Base-by-base conservation (phyloP, 192 early-diverging fungal genomes). In the Umbelopsis sp. region DNA sequence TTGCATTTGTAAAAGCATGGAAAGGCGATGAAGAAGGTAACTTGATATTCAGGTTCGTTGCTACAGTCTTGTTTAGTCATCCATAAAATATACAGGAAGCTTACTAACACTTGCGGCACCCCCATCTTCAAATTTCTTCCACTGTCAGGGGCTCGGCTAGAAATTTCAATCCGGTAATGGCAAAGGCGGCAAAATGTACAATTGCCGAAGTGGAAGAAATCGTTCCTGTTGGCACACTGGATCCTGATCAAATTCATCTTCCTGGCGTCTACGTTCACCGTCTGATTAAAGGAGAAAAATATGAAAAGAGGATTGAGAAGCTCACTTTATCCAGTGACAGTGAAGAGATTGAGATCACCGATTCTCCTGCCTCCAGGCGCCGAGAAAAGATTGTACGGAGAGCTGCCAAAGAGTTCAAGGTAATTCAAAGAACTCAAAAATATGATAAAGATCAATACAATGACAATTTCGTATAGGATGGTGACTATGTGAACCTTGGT, bases 201-300 rank as follows among this genome's bases (percentile, higher is more conserved):
- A 89, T 94, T 68, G 92, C 89, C 52, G 92, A 94, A 69, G 92
- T 91, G 22, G 92, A 94, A 72, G 91, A 92, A 72, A 82, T 94
- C 51, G 92, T 94, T 17, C 86, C 87, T 0, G 85, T 89, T 16
- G 92, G 92, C 21, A 72, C 82, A 62, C 74, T 94, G 16, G 78
- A 80, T 32, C 90, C 91, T 31, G 85, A 89, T 68, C 87, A 91
- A 51, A 89, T 94, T 70, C 91, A 94, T 74, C 69, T 94, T 11
- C 87, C 83, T 4, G 92, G 92, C 0, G 88, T 90, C 71, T 92
- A 87, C 75, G 88, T 94, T 21, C 84, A 92, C 68, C 87, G 89
- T 12, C 81, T 94, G 44, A 71, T 94, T 69, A 87, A 90, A 81
- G 89, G 90, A 71, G 85, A 88, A 69, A 74, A 69, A 3, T 91